These are phyloP conservation scores for Coleophoma cylindrospora DNA, from an alignment of 2,329 filamentous ascomycete species.

Conservation along the genomic window DNA sequence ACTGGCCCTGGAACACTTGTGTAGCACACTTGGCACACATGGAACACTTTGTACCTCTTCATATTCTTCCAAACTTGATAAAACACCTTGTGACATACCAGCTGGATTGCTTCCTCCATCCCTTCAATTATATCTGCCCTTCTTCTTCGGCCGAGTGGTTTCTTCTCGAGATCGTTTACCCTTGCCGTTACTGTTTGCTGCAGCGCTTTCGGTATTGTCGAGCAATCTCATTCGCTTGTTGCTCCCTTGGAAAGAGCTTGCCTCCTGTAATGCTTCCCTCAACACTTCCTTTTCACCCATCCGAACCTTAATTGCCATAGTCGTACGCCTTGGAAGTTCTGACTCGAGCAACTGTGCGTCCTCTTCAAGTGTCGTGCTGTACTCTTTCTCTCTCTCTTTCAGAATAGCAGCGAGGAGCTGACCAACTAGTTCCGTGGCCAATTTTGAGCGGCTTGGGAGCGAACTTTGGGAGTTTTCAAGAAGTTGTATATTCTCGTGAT, in stretches of 20 bases:
- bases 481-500: constrained; percentile 30
- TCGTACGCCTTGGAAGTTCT: constrained; percentile 26
- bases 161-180: constrained; percentile 11
- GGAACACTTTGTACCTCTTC: not conserved
- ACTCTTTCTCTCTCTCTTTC: constrained; percentile 37
- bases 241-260: constrained; percentile 20
- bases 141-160: constrained; percentile 11
- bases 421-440: constrained; percentile 32
- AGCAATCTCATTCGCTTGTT: constrained; percentile 27
- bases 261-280: constrained; percentile 35
- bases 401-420: constrained; percentile 33
- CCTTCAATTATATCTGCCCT: constrained; percentile 11
- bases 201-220: not conserved
- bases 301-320: constrained; percentile 56
- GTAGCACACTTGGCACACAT: not conserved
- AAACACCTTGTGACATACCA: constrained; percentile 11
- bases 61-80: not conserved
- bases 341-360: constrained; percentile 36
- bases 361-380: constrained; percentile 46
- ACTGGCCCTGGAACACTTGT: not conserved
- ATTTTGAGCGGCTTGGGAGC: constrained; percentile 33
- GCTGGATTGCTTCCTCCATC: not conserved
- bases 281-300: constrained; percentile 60
- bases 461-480: constrained; percentile 28
- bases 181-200: constrained; percentile 7